Percentiles rank a stretch among this genome's conserved stretches.
phyloP scores from a whole-genome alignment of 1,284 basidiomycete genomes.

The Sporisorium exsertum region DNA sequence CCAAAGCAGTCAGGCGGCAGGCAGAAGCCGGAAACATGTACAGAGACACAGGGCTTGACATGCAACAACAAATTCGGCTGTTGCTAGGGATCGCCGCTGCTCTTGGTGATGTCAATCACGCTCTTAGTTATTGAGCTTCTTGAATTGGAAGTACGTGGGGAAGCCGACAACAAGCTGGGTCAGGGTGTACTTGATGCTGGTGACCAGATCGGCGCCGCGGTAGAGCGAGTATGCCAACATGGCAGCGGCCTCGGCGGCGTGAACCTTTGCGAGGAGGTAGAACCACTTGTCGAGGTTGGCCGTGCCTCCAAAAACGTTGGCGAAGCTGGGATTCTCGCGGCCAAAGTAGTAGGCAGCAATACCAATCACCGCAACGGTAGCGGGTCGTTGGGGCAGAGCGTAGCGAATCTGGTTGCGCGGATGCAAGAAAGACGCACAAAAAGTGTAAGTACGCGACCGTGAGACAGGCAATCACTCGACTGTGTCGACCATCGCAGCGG shows the following conservation, averaged over 20 bases:
- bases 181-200: constrained; percentile 38
- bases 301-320: constrained; percentile 32
- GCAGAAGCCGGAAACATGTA: no score
- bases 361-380: constrained; percentile 4
- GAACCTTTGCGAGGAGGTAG: constrained; percentile 22
- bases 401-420: constrained; percentile 21
- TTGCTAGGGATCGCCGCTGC: no score
- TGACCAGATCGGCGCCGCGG: constrained; percentile 39
- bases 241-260: constrained; percentile 38
- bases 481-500: neutral
- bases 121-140: constrained; percentile 45
- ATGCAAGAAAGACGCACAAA: neutral
- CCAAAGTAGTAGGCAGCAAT: constrained; percentile 37
- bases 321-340: constrained; percentile 32
- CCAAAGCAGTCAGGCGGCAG: no score
- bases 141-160: constrained; percentile 52
- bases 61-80: no score
- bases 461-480: neutral
- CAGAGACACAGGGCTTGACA: no score
- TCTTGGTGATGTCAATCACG: neutral
- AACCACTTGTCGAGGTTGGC: constrained; percentile 40
- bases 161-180: constrained; percentile 51
- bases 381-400: constrained; percentile 37
- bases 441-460: neutral
- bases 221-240: constrained; percentile 41